Evolutionary conservation across 1,284 basidiomycete genomes (phyloP), one percentile per base, ranked within the genome.

Genomic region (Ganoderma sinense): DNA sequence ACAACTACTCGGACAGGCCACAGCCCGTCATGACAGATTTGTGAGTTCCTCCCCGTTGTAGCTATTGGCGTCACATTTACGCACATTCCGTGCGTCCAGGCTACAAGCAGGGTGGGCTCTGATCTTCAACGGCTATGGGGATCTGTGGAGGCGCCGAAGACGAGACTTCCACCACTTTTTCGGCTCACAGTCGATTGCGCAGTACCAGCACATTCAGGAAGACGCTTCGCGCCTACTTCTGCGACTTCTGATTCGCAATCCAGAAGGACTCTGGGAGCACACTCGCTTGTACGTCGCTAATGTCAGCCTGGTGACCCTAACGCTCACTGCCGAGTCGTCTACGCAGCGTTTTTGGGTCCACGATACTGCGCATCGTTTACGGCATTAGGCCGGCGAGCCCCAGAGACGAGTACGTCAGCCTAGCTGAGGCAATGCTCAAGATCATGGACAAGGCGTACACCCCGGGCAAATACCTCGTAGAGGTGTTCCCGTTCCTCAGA

Each of bases 371-470:
- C 33, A 73, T 82, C 33, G 68, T 78, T 8, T 77, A 82, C 67
- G 82, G 81, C 16, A 76, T 81, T 56, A 69, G 75, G 43, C 73
- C 75, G 1, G 78, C 81, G 10, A 56, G 31, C 5, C 61, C 65
- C n/a, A 62, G 48, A 7, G 66, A 64, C 26, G 58, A 64, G 61
- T 65, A 65, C 48, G 18, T 69, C 31, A 43, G 20, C 16, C 51
- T 71, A 7, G 68, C 58, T 1, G 60, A 64, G 16, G 66, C 62
- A 11, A 59, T 58, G 33, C 36, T 62, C 29, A 55, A 59, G n/a
- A 65, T 64, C 20, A 51, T 66, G 36, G 48, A 48, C n/a, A 39
- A 56, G 53, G 64, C 66, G 29, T 71, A 64, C 45, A 51, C 53
- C 2, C 71, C 71, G 1, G 71, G 71, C 11, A 64, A 64, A 43